Evolutionary conservation across 345 rosid species (phyloP), one percentile per base, ranked within the genome.

Genomic region (Psidium friedrichsthalianum): DNA sequence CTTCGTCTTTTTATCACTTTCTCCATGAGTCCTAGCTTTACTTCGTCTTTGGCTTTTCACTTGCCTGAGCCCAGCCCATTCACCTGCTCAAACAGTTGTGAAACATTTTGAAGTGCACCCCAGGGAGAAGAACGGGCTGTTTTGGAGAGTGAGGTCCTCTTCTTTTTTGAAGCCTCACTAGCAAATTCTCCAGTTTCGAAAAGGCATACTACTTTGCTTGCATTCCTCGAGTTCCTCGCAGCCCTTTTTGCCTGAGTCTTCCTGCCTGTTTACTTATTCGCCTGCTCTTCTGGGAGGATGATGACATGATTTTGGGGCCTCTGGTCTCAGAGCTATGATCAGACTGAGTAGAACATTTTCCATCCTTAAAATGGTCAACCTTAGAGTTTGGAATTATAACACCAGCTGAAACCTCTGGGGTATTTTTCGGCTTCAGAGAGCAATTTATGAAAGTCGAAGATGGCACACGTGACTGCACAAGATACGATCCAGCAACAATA

Each of bases 91-190:
- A 93, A 92, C 83, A 88, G 84, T 87, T 91, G 91, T 42, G 91
- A 85, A 85, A 93, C 88, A 85, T 88, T 92, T 86, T 91, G 88
- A 54, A 87, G 85, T 84, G 89, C 90, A 82, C 98, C 99, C 99
- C 99, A 94, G 55, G 85, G 85, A 84, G 95, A 93, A 87, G 96
- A 89, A 83, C 98, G 96, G 84, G 90, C 92, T 40, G 91, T 90
- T 89, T 93, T 96, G 83, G 93, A 88, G 85, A 90, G 81, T 88
- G 87, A 91, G 88, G 95, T 96, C 88, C 99, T 94, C 93, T 90
- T 95, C 91, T 91, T 92, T 88, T 91, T 95, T 82, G 92, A 85
- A 83, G 88, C 87, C 83, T 90, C 91, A 27, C 90, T 85, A 81
- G 90, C 81, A 55, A 90, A 84, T 54, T 91, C 94, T 8, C 84